Evolutionary conservation across 2,329 filamentous ascomycete species (phyloP).

Genomic region (Diatrype stigma): DNA sequence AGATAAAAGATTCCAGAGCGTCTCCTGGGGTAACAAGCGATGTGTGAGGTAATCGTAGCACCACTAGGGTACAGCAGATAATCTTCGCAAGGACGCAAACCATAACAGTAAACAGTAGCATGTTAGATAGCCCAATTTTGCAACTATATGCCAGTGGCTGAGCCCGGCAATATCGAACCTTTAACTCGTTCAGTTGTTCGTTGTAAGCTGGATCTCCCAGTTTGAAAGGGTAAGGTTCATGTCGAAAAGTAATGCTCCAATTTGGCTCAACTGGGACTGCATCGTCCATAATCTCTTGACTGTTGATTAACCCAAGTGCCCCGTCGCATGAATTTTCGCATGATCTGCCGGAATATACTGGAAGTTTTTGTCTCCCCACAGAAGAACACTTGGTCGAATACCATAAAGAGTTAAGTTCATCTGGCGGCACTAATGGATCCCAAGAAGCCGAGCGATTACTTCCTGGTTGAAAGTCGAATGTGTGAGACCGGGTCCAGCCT

Average conservation of each 20-base stretch:
- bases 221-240: too few relatives aligned
- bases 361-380: not conserved
- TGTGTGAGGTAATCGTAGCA: not conserved
- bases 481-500: slow-evolving; percentile 3
- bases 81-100: slow-evolving; percentile 3
- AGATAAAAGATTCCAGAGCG: slow-evolving; percentile 12
- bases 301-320: not conserved
- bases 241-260: not conserved
- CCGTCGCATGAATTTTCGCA: too few relatives aligned
- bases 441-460: not conserved
- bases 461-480: not conserved
- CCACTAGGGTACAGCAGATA: not conserved
- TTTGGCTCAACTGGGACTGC: not conserved
- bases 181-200: not conserved
- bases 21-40: slow-evolving; percentile 11
- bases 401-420: slow-evolving; percentile 4
- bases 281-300: not conserved
- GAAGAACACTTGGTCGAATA: slow-evolving; percentile 1
- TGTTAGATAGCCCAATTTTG: slow-evolving; percentile 5
- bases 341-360: too few relatives aligned
- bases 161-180: slow-evolving; percentile 3
- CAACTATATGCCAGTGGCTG: slow-evolving; percentile 1
- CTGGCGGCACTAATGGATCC: slow-evolving; percentile 2
- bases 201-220: not conserved
- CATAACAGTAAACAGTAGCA: not conserved